Conservation (phyloP, 2,329 filamentous ascomycete genomes). For the Helicocarpus griseus region DNA sequence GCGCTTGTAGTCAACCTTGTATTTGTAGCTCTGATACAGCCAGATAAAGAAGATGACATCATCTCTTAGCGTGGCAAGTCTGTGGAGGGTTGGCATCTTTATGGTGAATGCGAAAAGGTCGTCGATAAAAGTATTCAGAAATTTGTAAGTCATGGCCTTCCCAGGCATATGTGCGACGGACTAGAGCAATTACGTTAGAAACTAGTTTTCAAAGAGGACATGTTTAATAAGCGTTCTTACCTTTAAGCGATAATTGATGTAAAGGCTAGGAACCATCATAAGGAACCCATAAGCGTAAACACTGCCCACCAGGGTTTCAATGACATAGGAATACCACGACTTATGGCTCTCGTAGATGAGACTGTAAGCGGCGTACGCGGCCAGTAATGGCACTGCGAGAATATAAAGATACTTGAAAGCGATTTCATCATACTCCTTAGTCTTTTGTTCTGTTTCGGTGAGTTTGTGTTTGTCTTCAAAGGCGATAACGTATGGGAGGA, state of each 20-base stretch:
- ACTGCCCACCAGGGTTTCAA: conserved; percentile 86
- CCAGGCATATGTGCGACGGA: conserved; percentile 90
- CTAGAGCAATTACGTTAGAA: conserved; percentile 19
- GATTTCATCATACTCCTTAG: conserved; percentile 95
- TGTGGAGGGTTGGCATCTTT: conserved; percentile 94
- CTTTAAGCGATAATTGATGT: conserved; percentile 98
- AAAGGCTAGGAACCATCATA: conserved; percentile 96
- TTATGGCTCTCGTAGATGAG: conserved; percentile 91
- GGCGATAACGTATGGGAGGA: conserved; percentile 67
- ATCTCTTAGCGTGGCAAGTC: conserved; percentile 83
- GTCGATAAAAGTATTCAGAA: conserved; percentile 97
- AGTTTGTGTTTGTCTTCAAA: conserved; percentile 98
- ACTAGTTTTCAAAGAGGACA: neutral
- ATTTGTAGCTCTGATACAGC: conserved; percentile 86
- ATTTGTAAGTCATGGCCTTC: conserved; percentile 96
- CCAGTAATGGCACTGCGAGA: conserved; percentile 74
- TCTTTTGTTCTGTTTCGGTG: conserved; percentile 91
- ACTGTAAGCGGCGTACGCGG: conserved; percentile 85
- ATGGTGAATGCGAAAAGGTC: conserved; percentile 98
- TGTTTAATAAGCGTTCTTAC: conserved; percentile 30
- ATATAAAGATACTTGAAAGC: conserved; percentile 97
- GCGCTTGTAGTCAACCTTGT: conserved; percentile 80
- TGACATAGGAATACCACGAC: conserved; percentile 95
- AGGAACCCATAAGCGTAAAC: conserved; percentile 98
- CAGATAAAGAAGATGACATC: conserved; percentile 99